A percentile compares a stretch with the other conserved stretches of the same genome.
phyloP scores from a whole-genome alignment of 2,329 filamentous ascomycete genomes.

The Aulographum hederae region DNA sequence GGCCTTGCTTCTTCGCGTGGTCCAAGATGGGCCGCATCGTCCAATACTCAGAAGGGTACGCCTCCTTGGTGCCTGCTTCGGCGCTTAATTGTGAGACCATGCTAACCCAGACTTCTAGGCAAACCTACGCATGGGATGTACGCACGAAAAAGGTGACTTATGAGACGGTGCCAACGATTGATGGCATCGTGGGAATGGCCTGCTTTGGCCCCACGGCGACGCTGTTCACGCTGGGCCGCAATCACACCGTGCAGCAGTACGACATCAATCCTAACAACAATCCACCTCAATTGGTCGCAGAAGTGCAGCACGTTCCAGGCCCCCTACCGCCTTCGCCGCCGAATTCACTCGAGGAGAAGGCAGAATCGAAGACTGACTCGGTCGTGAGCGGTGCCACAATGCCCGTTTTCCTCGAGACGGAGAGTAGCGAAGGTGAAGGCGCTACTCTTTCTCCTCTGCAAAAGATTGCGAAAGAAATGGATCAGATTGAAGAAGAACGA shows the following conservation, averaged over 20 bases:
- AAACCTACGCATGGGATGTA: slow-evolving; percentile 93
- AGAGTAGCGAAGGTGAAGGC: slow-evolving; percentile 50
- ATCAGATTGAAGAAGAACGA: slow-evolving; percentile 41
- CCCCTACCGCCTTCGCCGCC: slow-evolving; percentile 66
- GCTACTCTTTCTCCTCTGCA: slow-evolving; percentile 49
- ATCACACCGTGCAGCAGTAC: slow-evolving; percentile 86
- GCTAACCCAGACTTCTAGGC: slow-evolving; percentile 24
- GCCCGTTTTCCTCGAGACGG: slow-evolving; percentile 29
- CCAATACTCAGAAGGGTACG: slow-evolving; percentile 79
- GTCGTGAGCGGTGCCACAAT: slow-evolving; percentile 10
- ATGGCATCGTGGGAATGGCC: slow-evolving; percentile 64
- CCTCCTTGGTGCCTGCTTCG: slow-evolving; percentile 10
- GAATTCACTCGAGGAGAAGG: slow-evolving; percentile 56
- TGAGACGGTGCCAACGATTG: slow-evolving; percentile 70
- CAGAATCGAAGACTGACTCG: not conserved
- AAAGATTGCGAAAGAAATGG: slow-evolving; percentile 52
- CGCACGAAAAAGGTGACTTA: slow-evolving; percentile 92
- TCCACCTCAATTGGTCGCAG: slow-evolving; percentile 60
- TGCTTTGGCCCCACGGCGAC: slow-evolving; percentile 82
- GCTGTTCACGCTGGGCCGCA: slow-evolving; percentile 76
- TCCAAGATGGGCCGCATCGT: slow-evolving; percentile 95
- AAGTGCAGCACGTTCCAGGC: slow-evolving; percentile 70
- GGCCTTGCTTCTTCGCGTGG: slow-evolving; percentile 94
- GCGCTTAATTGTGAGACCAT: slow-evolving; percentile 8
- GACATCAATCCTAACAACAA: slow-evolving; percentile 53